Base-by-base conservation (phyloP, 2,329 filamentous ascomycete species). In the Capronia americana region DNA sequence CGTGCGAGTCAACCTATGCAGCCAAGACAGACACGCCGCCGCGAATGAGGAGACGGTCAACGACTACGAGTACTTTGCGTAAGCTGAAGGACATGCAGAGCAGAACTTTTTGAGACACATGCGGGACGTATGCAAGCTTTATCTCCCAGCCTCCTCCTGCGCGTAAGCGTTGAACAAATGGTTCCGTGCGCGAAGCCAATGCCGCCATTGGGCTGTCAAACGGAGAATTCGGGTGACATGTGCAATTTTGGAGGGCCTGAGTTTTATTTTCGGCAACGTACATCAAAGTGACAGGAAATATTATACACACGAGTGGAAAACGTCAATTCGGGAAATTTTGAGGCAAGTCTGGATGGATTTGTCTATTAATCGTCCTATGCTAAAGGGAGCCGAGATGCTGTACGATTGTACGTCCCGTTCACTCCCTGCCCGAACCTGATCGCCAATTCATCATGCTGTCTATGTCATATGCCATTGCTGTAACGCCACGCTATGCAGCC, bases 401-500 rank as follows among this genome's bases (percentile, higher is more conserved):
- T 51, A 60, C 41, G 28, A 32, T 44, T 28, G 34, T 65, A 64
- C 62, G 44, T 64, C 56, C 56, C 34, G 55, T 48, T 59, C 32
- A 20, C 50, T 54, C 63, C 57, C 60, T n/a, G 20, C 46, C 51
- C 46, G 17, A 38, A 46, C 38, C 17, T n/a, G 38, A 44, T n/a
- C 38, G 38, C 58, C 44, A 24, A 54, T 17, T 20, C 28, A 50
- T 61, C 20, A 4, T 41, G n/a, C 46, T 11, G 11, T 38, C 28
- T 32, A 44, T n/a, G 38, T 6, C n/a, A 44, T 44, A 24, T 51
- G 48, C 48, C 48, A 26, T 51, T 17, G 48, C 7, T 12, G 28
- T 26, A 48, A 62, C 64, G 64, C 64, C 64, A 48, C 38, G 64
- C 55, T 60, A 66, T 63, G 59, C 64, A 57, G 32, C 24, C 46